Conservation (phyloP, 352 stramenopile genomes). For the Globisporangium middletonii region DNA sequence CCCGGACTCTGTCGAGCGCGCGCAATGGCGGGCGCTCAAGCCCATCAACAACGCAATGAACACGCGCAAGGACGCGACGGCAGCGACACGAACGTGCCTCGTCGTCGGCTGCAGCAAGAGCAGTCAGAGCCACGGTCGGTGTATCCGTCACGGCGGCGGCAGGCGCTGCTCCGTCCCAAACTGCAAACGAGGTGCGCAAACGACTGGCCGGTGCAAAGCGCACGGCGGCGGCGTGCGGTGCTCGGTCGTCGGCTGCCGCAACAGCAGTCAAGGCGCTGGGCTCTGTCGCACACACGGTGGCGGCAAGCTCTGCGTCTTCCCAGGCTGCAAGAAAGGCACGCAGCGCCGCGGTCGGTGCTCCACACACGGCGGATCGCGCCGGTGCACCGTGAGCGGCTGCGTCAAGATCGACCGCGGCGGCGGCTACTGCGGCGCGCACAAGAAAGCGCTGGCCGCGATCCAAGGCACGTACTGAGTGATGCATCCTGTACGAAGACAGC, state of each 20-base stretch:
- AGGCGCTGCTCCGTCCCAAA: constrained; percentile 54
- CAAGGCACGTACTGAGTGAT: too few relatives aligned
- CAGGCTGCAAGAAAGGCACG: constrained; percentile 46
- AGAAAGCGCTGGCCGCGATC: constrained; percentile 7
- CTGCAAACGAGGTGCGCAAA: constrained; percentile 36
- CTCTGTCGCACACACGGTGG: constrained; percentile 51
- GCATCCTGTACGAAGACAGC: too few relatives aligned
- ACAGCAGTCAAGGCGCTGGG: constrained; percentile 34
- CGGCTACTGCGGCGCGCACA: constrained; percentile 41
- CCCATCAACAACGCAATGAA: not conserved
- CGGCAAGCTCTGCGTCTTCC: constrained; percentile 37
- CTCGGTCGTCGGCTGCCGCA: constrained; percentile 31
- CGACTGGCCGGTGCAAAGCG: constrained; percentile 36
- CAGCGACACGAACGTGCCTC: constrained; percentile 12
- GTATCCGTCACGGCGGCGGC: constrained; percentile 79
- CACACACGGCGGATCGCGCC: constrained; percentile 31
- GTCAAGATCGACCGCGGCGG: constrained; percentile 40
- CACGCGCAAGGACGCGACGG: not conserved
- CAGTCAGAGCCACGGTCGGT: constrained; percentile 32
- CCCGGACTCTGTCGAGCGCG: not conserved
- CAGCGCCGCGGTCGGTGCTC: constrained; percentile 46
- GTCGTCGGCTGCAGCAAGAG: constrained; percentile 27
- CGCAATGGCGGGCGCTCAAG: not conserved
- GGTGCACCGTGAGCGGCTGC: constrained; percentile 31
- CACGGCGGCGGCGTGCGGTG: constrained; percentile 42